phyloP scores from a whole-genome alignment of 352 stramenopile genomes.

The Pythium rhizo-oryzae region DNA sequence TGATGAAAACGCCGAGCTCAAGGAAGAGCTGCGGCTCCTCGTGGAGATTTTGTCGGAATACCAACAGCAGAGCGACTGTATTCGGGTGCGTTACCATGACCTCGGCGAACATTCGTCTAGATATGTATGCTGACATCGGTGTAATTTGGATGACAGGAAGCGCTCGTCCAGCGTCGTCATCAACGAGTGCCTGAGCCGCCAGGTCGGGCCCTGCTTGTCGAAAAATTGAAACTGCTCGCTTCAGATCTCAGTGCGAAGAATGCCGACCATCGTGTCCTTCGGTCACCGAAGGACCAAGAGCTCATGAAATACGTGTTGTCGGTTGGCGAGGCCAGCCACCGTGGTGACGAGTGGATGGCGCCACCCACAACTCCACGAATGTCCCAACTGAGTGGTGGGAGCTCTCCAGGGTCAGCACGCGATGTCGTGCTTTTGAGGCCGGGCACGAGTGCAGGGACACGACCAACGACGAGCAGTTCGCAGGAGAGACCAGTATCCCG shows the following conservation, averaged over 20 bases:
- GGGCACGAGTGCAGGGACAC: slow-evolving; percentile 43
- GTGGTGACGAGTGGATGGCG: not conserved
- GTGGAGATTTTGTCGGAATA: slow-evolving; percentile 81
- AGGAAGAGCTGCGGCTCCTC: slow-evolving; percentile 56
- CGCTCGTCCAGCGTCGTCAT: slow-evolving; percentile 43
- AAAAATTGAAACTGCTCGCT: slow-evolving; percentile 74
- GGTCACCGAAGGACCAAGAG: slow-evolving; percentile 51
- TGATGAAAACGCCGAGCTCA: slow-evolving; percentile 69
- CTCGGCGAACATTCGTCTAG: not conserved
- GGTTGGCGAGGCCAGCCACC: not conserved
- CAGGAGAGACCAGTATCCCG: slow-evolving; percentile 55
- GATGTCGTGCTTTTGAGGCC: slow-evolving; percentile 41
- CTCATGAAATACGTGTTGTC: slow-evolving; percentile 65
- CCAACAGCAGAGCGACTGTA: slow-evolving; percentile 75
- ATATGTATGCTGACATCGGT: not conserved
- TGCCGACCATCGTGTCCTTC: slow-evolving; percentile 1
- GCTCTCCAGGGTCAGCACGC: slow-evolving; percentile 11
- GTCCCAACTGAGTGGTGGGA: slow-evolving; percentile 24
- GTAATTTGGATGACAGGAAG: slow-evolving; percentile 43
- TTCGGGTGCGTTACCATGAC: slow-evolving; percentile 45
- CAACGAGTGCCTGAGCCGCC: slow-evolving; percentile 60
- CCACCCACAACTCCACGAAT: slow-evolving; percentile 53
- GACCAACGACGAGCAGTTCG: slow-evolving; percentile 47
- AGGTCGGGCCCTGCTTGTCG: slow-evolving; percentile 61
- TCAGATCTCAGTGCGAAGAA: slow-evolving; percentile 38